These are phyloP conservation scores for Aspergillus sp. DNA, from an alignment of 2,329 filamentous ascomycete genomes.

Conservation along the genomic window DNA sequence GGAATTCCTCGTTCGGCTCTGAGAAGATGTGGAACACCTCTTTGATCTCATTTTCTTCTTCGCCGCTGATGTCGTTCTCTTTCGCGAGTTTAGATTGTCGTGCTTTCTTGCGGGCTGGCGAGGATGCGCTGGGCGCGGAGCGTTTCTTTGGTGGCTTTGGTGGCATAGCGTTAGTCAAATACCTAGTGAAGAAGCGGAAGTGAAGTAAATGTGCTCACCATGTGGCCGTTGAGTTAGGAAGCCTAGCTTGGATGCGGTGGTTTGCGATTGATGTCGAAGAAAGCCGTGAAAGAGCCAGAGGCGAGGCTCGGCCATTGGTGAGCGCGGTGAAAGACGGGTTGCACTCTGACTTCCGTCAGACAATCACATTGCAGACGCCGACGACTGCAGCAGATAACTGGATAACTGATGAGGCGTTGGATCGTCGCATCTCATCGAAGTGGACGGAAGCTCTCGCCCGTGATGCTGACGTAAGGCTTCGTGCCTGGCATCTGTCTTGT, in stretches of 20 bases:
- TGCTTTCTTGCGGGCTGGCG: constrained; percentile 35
- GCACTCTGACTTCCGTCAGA: not conserved
- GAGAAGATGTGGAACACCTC: constrained; percentile 86
- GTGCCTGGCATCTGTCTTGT: constrained; percentile 1
- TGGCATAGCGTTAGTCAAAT: not conserved
- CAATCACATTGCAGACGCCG: not conserved
- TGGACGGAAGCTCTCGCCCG: constrained; percentile 12
- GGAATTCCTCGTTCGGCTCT: constrained; percentile 55
- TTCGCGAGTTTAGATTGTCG: constrained; percentile 87
- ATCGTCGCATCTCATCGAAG: constrained; percentile 11
- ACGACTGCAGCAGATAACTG: not conserved
- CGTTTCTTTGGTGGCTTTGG: constrained; percentile 40
- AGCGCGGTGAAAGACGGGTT: not conserved
- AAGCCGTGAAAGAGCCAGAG: constrained; percentile 2
- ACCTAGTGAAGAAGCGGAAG: not conserved
- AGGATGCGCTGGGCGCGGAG: constrained; percentile 27
- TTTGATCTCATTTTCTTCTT: constrained; percentile 85
- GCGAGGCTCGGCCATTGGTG: constrained; percentile 2
- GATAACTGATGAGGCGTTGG: not conserved
- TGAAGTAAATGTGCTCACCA: constrained; percentile 18
- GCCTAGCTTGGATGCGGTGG: not conserved
- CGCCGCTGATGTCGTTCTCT: constrained; percentile 80
- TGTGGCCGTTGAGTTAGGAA: not conserved
- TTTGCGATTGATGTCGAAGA: constrained; percentile 10
- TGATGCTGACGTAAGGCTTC: constrained; percentile 29